Conservation (phyloP, 768 basidiomycete species). For the Suillus clintonianus region DNA sequence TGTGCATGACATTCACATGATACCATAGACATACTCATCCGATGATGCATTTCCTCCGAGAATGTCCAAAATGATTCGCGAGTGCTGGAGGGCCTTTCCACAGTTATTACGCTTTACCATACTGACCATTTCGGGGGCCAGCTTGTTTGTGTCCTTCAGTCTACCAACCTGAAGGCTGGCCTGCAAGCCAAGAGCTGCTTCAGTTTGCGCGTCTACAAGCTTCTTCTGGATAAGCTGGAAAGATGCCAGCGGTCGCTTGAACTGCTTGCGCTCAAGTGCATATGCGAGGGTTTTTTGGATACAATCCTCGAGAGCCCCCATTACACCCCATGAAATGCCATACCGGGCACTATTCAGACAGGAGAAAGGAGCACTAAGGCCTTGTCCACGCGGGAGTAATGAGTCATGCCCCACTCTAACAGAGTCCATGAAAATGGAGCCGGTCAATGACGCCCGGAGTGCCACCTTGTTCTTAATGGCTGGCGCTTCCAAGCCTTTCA, state of each 20-base stretch:
- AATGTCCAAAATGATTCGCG: constrained; percentile 82
- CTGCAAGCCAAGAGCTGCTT: constrained; percentile 75
- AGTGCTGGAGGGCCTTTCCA: constrained; percentile 86
- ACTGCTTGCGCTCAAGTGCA: constrained; percentile 88
- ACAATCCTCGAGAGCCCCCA: constrained; percentile 95
- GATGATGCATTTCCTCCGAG: constrained; percentile 92
- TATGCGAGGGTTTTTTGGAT: constrained; percentile 76
- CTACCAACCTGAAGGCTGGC: constrained; percentile 82
- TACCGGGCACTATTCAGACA: constrained; percentile 89
- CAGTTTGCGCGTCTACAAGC: constrained; percentile 89
- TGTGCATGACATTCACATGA: not conserved
- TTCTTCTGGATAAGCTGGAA: constrained; percentile 99
- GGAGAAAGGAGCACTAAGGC: constrained; percentile 84
- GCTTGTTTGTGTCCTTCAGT: constrained; percentile 74
- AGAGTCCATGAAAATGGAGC: constrained; percentile 90
- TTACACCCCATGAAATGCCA: constrained; percentile 93
- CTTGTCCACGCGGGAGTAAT: constrained; percentile 74
- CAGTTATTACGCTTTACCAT: constrained; percentile 96
- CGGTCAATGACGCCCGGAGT: constrained; percentile 80
- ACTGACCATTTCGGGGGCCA: constrained; percentile 92
- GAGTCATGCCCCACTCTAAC: constrained; percentile 76
- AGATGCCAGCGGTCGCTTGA: constrained; percentile 83
- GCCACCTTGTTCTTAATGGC: constrained; percentile 93
- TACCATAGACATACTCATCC: constrained; percentile 70
- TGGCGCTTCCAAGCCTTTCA: constrained; percentile 80